Conservation (phyloP, 495 filamentous ascomycete species). For the Endocarpon pusillum region DNA sequence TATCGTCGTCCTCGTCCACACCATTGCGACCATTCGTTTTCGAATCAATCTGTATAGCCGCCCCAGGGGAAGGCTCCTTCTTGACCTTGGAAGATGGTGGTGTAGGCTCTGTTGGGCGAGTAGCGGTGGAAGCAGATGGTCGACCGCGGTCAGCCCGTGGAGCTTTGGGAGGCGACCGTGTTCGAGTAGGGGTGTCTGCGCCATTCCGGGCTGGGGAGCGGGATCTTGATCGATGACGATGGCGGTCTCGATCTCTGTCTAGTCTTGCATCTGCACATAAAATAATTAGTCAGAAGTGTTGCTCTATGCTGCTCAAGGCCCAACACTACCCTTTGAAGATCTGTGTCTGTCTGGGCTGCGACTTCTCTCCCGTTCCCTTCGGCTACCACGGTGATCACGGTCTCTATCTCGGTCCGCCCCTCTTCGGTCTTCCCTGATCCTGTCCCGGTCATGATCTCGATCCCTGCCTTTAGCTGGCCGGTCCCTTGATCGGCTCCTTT, state of each 20-base stretch:
- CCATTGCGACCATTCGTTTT: constrained; percentile 23
- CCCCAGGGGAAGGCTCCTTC: constrained; percentile 2
- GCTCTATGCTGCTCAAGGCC: constrained; percentile 3
- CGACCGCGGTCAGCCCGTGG: constrained; percentile 16
- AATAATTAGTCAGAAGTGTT: constrained; percentile 5
- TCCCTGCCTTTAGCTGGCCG: constrained; percentile 15
- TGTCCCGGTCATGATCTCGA: constrained; percentile 15
- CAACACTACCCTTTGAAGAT: constrained; percentile 22
- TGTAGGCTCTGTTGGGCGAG: constrained; percentile 2
- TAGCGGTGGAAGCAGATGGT: too few species aligned
- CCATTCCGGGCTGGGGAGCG: constrained; percentile 29
- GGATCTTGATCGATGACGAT: constrained; percentile 26
- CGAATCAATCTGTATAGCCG: constrained; percentile 1
- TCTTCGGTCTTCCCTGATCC: constrained; percentile 25
- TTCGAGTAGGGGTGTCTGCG: constrained; percentile 18
- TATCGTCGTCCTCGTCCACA: constrained; percentile 41
- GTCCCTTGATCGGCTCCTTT: constrained; percentile 24
- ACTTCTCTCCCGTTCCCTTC: constrained; percentile 26
- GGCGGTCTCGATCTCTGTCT: constrained; percentile 22
- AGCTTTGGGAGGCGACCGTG: constrained; percentile 19
- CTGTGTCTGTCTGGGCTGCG: constrained; percentile 28
- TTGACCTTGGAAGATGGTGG: constrained; percentile 8
- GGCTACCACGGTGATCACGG: constrained; percentile 12
- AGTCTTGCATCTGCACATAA: constrained; percentile 5
- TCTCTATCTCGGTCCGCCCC: constrained; percentile 13